A percentile compares a stretch with the other conserved stretches of the same genome.
phyloP scores from a whole-genome alignment of 306 rosid species.

The Sophora flavescens region DNA sequence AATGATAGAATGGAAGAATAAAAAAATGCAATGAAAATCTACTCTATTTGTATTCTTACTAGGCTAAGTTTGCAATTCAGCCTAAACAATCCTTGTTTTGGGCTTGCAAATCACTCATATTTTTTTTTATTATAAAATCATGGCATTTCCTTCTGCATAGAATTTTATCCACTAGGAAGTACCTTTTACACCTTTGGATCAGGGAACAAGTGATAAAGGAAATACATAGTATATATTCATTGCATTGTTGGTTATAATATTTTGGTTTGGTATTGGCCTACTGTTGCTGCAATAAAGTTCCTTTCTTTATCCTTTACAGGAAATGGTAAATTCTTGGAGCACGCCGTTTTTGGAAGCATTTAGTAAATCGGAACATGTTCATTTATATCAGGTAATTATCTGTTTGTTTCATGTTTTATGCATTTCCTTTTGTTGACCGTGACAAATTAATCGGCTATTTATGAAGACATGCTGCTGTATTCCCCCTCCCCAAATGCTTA shows the following conservation, averaged over 20 bases:
- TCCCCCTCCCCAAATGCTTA: constrained; percentile 2
- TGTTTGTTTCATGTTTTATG: constrained; percentile 39
- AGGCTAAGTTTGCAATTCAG: constrained; percentile 36
- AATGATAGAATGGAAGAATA: constrained; percentile 5
- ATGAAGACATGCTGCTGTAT: background rate
- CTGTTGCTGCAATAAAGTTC: constrained; percentile 35
- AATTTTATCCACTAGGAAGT: constrained; percentile 27
- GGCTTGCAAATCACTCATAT: background rate
- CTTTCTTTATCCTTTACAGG: constrained; percentile 57
- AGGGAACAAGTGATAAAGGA: background rate
- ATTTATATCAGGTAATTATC: constrained; percentile 69
- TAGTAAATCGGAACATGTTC: constrained; percentile 59
- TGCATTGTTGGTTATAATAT: constrained; percentile 18
- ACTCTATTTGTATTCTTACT: constrained; percentile 1
- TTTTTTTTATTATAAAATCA: constrained; percentile 24
- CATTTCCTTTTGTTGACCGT: constrained; percentile 23
- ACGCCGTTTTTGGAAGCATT: constrained; percentile 67
- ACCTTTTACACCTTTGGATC: constrained; percentile 28
- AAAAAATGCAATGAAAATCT: constrained; percentile 18
- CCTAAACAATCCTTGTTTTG: constrained; percentile 7
- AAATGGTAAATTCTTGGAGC: constrained; percentile 84
- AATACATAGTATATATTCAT: background rate
- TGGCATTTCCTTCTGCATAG: background rate
- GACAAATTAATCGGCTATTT: constrained; percentile 21
- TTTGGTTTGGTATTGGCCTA: constrained; percentile 39